A percentile compares a stretch with the other conserved stretches of the same genome.
These are phyloP conservation scores for Cucumis cinereus DNA, from an alignment of 306 rosid genomes.

Conservation along the genomic window DNA sequence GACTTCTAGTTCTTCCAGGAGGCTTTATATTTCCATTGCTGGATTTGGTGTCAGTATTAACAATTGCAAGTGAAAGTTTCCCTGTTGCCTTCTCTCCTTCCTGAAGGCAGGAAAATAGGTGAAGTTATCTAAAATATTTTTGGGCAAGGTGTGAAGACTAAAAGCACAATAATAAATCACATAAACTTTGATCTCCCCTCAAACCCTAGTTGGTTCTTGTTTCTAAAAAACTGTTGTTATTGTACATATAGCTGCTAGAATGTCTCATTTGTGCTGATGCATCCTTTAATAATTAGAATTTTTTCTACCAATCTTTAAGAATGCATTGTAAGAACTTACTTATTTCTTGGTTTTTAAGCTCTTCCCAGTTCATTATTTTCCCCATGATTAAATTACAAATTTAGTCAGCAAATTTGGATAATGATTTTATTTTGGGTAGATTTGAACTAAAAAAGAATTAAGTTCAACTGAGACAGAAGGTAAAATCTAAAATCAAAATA, in stretches of 20 bases:
- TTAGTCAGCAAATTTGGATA: no score
- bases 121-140: background rate
- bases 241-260: background rate
- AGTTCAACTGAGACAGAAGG: no score
- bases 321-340: no score
- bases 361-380: no score
- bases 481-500: no score
- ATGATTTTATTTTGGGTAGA: no score
- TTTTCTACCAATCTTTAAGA: background rate
- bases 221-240: background rate
- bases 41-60: constrained; percentile 21
- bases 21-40: constrained; percentile 24
- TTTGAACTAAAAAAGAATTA: no score
- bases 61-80: constrained; percentile 10
- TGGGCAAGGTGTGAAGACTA: background rate
- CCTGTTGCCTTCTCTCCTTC: constrained; percentile 27
- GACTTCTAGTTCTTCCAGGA: constrained; percentile 30
- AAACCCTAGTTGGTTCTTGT: background rate
- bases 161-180: background rate
- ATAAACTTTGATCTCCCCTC: background rate
- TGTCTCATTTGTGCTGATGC: background rate
- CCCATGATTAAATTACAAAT: no score
- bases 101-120: constrained; percentile 26
- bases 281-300: background rate
- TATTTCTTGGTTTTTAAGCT: no score